A percentile compares a stretch with the other conserved stretches of the same genome.
Evolutionary conservation across 1,284 basidiomycete genomes (phyloP).

Genomic region (Gymnopus androsaceus): DNA sequence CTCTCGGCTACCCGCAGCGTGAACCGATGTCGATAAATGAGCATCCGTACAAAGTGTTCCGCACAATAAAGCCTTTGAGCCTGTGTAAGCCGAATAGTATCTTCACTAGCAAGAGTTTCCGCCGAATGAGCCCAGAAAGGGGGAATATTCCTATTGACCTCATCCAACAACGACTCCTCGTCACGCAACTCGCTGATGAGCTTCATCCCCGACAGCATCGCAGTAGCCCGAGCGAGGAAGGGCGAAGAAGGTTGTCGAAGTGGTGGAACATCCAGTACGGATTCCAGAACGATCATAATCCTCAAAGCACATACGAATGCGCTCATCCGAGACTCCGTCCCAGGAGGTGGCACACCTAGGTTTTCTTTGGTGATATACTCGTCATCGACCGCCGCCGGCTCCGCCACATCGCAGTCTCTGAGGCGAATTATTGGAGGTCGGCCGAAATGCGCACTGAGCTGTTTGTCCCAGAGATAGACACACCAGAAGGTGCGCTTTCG

Average conservation of each 20-base stretch:
- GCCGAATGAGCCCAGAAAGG: conserved; percentile 77
- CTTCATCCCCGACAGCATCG: conserved; percentile 53
- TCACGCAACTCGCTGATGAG: conserved; percentile 70
- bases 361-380: conserved; percentile 80
- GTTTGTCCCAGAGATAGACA: conserved; percentile 93
- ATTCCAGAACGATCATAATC: conserved; percentile 82
- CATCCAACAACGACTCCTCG: conserved; percentile 79
- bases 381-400: conserved; percentile 84
- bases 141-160: conserved; percentile 72
- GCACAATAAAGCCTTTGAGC: conserved; percentile 82
- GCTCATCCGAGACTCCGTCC: conserved; percentile 72
- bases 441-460: conserved; percentile 82
- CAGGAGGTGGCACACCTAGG: conserved; percentile 65
- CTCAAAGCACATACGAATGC: conserved; percentile 78
- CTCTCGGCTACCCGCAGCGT: conserved; percentile 71
- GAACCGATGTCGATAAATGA: conserved; percentile 77
- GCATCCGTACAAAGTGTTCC: conserved; percentile 81
- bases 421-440: conserved; percentile 82
- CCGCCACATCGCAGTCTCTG: conserved; percentile 84
- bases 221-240: conserved; percentile 62
- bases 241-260: conserved; percentile 58
- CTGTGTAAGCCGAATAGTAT: conserved; percentile 86
- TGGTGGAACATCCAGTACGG: conserved; percentile 73
- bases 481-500: conserved; percentile 93
- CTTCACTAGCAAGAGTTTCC: conserved; percentile 81